Base-by-base conservation (phyloP, 164 flowering plant genomes). In the Vitis amurensis region DNA sequence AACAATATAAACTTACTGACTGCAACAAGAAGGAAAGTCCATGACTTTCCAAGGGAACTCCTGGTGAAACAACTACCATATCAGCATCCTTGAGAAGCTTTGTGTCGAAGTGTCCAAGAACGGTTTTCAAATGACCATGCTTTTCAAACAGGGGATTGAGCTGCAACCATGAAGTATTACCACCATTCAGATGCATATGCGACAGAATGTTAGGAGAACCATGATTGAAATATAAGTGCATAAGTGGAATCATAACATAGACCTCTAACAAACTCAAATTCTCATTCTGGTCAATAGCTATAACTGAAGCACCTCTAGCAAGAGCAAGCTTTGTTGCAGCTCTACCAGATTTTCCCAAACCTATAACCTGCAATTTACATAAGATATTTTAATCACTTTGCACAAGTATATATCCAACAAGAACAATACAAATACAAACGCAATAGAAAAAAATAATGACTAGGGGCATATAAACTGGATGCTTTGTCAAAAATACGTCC, bases 281-380 rank as follows among this genome's bases (percentile, higher is more conserved):
- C 71, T 75, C 69, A 69, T 83, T 83, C 73, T 68, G 73, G 62
- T 83, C 86, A 75, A 83, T 66, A 15, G 82, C 84, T 44, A 83
- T 14, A 60, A 83, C 86, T 49, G 81, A 68, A 55, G 86, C 86
- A 59, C 86, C 86, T 71, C 86, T 64, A 5, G 78, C 75, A 51
- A 83, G 71, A 70, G 86, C 86, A 73, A 83, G 86, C 64, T 71
- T 79, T 11, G 77, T 79, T 0, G 84, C 86, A 52, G 84, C 74
- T 68, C 71, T 74, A 53, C 84, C 86, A 71, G 84, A 83, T 53
- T 59, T 70, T 14, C 86, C 86, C 23, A 80, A 67, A 23, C 86
- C 84, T 50, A 83, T 57, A 65, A 83, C 77, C 84, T 83, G 73
- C 55, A 71, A 51, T 44, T 17, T 15, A 59, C 8, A 59, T 27